Percentiles rank a stretch among this genome's conserved stretches.
phyloP scores from a whole-genome alignment of 1,284 basidiomycete species.

The Xerocomus minutiporus region DNA sequence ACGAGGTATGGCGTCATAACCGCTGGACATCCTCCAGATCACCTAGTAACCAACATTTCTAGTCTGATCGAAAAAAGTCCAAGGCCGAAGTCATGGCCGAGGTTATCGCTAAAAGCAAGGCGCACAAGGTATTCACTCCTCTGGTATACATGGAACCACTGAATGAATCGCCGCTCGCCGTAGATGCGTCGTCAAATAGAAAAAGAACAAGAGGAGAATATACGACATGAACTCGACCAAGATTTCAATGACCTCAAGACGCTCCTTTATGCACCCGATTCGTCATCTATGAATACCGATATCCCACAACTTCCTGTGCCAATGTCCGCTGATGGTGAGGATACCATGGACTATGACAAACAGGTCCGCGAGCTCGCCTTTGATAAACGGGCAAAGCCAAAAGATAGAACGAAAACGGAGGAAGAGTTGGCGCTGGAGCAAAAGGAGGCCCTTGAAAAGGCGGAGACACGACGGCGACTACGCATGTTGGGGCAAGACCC shows the following conservation, averaged over 20 bases:
- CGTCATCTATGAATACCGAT: conserved; percentile 41
- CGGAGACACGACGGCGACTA: conserved; percentile 74
- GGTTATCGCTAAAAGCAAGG: conserved; percentile 96
- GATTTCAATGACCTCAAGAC: conserved; percentile 82
- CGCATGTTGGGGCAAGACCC: conserved; percentile 86
- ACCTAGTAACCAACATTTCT: conserved; percentile 8
- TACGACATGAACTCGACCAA: conserved; percentile 85
- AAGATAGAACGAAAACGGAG: conserved; percentile 94
- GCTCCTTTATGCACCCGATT: conserved; percentile 62
- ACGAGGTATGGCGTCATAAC: conserved; percentile 35
- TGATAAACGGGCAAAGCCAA: conserved; percentile 90
- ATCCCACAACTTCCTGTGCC: conserved; percentile 1
- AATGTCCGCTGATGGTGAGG: conserved; percentile 14
- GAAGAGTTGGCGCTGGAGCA: conserved; percentile 90
- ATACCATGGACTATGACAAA: conserved; percentile 74
- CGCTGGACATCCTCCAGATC: not conserved
- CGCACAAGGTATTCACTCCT: conserved; percentile 66
- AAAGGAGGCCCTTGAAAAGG: conserved; percentile 81
- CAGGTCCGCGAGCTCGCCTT: conserved; percentile 91
- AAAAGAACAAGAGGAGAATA: conserved; percentile 80
- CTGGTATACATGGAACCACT: not conserved
- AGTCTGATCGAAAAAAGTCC: conserved; percentile 81
- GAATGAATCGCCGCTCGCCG: conserved; percentile 1
- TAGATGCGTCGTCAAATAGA: conserved; percentile 86
- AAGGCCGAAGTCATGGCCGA: conserved; percentile 99